Percentiles rank a stretch among this genome's conserved stretches.
These are phyloP conservation scores for Salvia rosmarinus DNA, from an alignment of 257 asterid species.

Conservation along the genomic window DNA sequence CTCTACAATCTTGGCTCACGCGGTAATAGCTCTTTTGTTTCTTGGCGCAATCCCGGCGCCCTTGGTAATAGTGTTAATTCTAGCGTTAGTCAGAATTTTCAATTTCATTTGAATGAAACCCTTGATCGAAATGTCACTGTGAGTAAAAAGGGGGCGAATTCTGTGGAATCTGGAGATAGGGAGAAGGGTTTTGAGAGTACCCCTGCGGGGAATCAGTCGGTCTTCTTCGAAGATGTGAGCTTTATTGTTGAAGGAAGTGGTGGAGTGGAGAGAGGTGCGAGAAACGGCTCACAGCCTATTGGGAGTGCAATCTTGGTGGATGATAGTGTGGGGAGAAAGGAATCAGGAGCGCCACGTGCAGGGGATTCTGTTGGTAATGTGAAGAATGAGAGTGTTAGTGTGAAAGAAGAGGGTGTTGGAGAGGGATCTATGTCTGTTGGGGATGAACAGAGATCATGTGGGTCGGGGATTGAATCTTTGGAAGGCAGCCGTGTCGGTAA, in stretches of 20 bases:
- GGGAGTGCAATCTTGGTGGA: constrained; percentile 29
- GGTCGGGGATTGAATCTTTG: constrained; percentile 20
- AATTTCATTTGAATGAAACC: constrained; percentile 36
- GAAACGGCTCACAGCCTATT: constrained; percentile 35
- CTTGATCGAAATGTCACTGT: constrained; percentile 32
- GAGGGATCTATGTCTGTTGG: constrained; percentile 2
- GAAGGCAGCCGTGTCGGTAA: constrained; percentile 27
- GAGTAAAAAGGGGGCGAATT: constrained; percentile 36
- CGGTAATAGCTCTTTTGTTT: constrained; percentile 33
- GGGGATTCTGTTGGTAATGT: constrained; percentile 35
- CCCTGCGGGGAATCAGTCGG: constrained; percentile 43
- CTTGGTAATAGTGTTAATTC: constrained; percentile 29
- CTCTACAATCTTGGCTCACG: constrained; percentile 41
- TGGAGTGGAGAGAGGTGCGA: constrained; percentile 27
- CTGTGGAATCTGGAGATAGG: constrained; percentile 36
- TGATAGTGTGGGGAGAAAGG: constrained; percentile 27
- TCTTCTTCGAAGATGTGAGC: constrained; percentile 33
- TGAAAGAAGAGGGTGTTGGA: constrained; percentile 24
- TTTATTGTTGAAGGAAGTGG: constrained; percentile 33
- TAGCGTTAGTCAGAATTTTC: constrained; percentile 20
- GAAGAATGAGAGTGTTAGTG: constrained; percentile 35
- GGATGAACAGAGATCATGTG: constrained; percentile 14
- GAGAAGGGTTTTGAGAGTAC: constrained; percentile 36
- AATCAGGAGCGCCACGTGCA: constrained; percentile 15
- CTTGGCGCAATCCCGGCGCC: constrained; percentile 51